These are phyloP conservation scores for Xylaria polymorpha DNA, from an alignment of 2,329 filamentous ascomycete species.

Conservation along the genomic window DNA sequence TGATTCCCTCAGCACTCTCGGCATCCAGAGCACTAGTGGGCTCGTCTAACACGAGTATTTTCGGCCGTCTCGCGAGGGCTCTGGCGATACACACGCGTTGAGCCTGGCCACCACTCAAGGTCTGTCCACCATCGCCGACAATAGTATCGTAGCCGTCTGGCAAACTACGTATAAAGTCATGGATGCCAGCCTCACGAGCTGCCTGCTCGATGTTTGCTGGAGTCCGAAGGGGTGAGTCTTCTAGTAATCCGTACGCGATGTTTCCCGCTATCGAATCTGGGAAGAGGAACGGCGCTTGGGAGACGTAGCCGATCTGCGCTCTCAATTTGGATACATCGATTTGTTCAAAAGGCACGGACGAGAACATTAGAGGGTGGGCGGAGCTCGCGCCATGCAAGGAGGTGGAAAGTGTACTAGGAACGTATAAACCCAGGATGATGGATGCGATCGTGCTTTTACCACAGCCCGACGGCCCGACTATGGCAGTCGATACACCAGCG, in stretches of 20 bases:
- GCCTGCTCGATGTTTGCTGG: slow-evolving; percentile 60
- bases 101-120: slow-evolving; percentile 82
- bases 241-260: slow-evolving; percentile 80
- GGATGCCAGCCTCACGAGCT: slow-evolving; percentile 72
- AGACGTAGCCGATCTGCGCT: slow-evolving; percentile 72
- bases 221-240: slow-evolving; percentile 62
- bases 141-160: slow-evolving; percentile 77
- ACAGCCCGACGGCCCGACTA: slow-evolving; percentile 87
- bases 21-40: slow-evolving; percentile 84
- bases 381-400: background rate
- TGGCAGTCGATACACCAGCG: slow-evolving; percentile 74
- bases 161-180: slow-evolving; percentile 80
- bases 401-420: slow-evolving; percentile 48
- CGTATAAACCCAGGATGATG: slow-evolving; percentile 78
- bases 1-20: slow-evolving; percentile 72
- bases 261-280: slow-evolving; percentile 81
- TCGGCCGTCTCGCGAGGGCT: slow-evolving; percentile 77
- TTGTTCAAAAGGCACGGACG: slow-evolving; percentile 64
- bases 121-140: slow-evolving; percentile 80
- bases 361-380: slow-evolving; percentile 66
- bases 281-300: slow-evolving; percentile 80
- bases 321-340: slow-evolving; percentile 72
- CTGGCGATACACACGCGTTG: slow-evolving; percentile 85
- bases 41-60: slow-evolving; percentile 85
- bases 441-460: slow-evolving; percentile 89